Conservation (phyloP, 306 rosid genomes). For the Albizia julibrissin region DNA sequence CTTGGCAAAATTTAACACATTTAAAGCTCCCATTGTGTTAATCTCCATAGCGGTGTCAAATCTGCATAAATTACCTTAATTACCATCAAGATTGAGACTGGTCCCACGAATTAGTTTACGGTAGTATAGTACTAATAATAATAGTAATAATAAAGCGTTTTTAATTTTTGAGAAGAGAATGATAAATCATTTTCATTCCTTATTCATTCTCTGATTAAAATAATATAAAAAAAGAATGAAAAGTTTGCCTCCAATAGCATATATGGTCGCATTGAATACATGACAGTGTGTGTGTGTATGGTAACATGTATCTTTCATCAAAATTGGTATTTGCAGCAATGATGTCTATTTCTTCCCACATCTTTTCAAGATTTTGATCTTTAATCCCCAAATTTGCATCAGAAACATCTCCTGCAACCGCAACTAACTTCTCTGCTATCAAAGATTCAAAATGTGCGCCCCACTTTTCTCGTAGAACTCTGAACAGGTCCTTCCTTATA, state of each 20-base stretch:
- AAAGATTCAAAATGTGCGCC: conserved; percentile 24
- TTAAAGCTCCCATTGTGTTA: conserved; percentile 43
- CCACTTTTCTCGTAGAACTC: conserved; percentile 44
- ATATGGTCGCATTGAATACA: neutral
- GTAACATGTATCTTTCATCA: neutral
- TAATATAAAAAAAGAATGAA: neutral
- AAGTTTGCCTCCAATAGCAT: neutral
- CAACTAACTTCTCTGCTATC: conserved; percentile 43
- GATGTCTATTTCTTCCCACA: neutral
- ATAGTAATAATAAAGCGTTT: too few species aligned
- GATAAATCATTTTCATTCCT: neutral
- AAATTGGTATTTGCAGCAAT: neutral
- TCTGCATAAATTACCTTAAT: conserved; percentile 5
- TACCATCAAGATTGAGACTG: too few species aligned
- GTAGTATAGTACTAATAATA: too few species aligned
- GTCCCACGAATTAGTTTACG: too few species aligned
- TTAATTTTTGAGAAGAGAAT: too few species aligned
- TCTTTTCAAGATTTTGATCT: neutral
- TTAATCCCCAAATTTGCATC: conserved; percentile 28
- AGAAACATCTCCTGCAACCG: conserved; percentile 29
- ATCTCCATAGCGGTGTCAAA: conserved; percentile 38
- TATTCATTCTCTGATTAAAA: too few species aligned
- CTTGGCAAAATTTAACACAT: conserved; percentile 35
- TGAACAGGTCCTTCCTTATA: conserved; percentile 53
- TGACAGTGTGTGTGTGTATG: too few species aligned